Evolutionary conservation across 768 basidiomycete species (phyloP).

Genomic region (Hypholoma sublateritium): DNA sequence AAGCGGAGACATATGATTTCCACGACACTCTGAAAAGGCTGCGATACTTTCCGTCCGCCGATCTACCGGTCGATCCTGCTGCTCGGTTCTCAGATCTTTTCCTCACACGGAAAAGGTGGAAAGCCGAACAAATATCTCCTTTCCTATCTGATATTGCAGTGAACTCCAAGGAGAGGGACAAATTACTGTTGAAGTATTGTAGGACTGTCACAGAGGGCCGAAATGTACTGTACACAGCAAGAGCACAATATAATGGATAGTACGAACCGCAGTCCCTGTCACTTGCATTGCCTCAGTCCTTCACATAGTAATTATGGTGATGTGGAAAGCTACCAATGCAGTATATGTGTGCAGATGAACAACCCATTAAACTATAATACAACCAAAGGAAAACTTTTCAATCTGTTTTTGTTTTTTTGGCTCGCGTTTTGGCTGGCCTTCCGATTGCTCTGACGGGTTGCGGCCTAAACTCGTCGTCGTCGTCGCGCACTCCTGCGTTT

Average conservation of each 20-base stretch:
- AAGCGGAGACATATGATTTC: conserved; percentile 35
- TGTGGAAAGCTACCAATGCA: neutral
- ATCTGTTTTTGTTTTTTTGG: conserved; percentile 28
- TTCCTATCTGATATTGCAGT: conserved; percentile 83
- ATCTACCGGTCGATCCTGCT: conserved; percentile 74
- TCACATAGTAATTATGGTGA: neutral
- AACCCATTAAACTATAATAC: neutral
- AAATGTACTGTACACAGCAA: conserved; percentile 74
- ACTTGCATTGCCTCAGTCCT: neutral
- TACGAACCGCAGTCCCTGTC: neutral
- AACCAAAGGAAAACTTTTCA: neutral
- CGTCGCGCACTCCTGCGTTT: conserved; percentile 27
- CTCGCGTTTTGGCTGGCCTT: conserved; percentile 39
- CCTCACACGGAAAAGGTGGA: conserved; percentile 75
- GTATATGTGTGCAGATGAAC: neutral
- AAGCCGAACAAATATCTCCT: conserved; percentile 73
- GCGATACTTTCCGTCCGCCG: conserved; percentile 74
- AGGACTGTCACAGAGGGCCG: conserved; percentile 69
- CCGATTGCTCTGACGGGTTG: conserved; percentile 39
- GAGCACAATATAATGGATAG: conserved; percentile 58
- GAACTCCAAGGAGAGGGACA: conserved; percentile 86
- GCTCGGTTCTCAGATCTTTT: conserved; percentile 89
- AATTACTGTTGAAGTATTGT: conserved; percentile 82
- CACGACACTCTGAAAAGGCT: conserved; percentile 34
- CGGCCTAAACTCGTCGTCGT: conserved; percentile 50